A percentile compares a stretch with the other conserved stretches of the same genome.
Conservation (phyloP, 805 yeast genomes). For the Lachancea waltii region DNA sequence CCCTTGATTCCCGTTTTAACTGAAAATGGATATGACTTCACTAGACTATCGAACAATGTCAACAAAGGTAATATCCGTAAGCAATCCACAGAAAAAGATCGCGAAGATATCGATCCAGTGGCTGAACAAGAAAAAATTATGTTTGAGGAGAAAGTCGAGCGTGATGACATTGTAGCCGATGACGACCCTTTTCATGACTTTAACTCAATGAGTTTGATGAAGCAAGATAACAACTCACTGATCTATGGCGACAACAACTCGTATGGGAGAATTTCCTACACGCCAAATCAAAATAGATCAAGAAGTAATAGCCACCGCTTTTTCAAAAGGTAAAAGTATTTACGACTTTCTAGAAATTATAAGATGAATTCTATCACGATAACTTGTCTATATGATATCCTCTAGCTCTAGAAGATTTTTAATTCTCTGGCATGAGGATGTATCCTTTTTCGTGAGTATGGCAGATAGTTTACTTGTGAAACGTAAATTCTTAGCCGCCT, state of each 20-base stretch:
- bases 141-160: conserved; percentile 32
- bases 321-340: conserved; percentile 22
- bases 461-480: conserved; percentile 1
- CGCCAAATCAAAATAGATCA: conserved; percentile 35
- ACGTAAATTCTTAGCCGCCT: conserved; percentile 2
- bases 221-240: conserved; percentile 52
- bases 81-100: conserved; percentile 18
- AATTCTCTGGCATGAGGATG: neutral
- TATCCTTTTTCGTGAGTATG: neutral
- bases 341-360: neutral
- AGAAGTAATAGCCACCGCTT: conserved; percentile 36
- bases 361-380: neutral
- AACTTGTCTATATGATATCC: neutral
- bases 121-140: conserved; percentile 24
- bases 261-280: conserved; percentile 38
- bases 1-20: conserved; percentile 88
- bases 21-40: conserved; percentile 46
- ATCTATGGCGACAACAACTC: conserved; percentile 41
- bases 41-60: conserved; percentile 29
- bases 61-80: conserved; percentile 17
- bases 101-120: conserved; percentile 11
- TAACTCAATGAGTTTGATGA: conserved; percentile 79
- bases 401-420: conserved; percentile 1
- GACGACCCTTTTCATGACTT: conserved; percentile 79
- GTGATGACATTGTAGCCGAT: conserved; percentile 34